Evolutionary conservation across 1,139 yeast genomes (phyloP).

Genomic region (Yamadazyma conglobata): DNA sequence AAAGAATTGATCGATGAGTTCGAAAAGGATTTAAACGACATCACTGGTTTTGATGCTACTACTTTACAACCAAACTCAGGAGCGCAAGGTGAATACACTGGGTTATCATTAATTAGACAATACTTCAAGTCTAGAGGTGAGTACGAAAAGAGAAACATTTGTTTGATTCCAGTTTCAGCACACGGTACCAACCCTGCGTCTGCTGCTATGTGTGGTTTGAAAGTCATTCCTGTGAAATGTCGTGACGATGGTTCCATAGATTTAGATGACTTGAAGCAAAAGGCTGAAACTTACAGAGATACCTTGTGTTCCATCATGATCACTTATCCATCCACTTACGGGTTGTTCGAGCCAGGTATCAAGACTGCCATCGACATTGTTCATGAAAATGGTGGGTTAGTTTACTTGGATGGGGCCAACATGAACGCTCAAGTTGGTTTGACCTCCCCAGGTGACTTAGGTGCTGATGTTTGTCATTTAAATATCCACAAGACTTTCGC

Average conservation of each 20-base stretch:
- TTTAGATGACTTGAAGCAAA: conserved; percentile 64
- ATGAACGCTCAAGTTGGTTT: conserved; percentile 99
- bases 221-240: conserved; percentile 91
- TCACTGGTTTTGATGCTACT: conserved; percentile 92
- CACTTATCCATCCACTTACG: conserved; percentile 96
- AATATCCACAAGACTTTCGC: conserved; percentile 97
- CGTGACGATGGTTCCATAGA: conserved; percentile 82
- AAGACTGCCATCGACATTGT: conserved; percentile 79
- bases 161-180: conserved; percentile 94
- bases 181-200: conserved; percentile 99
- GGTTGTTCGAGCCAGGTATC: conserved; percentile 91
- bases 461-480: conserved; percentile 98
- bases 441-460: conserved; percentile 95
- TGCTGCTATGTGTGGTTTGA: conserved; percentile 95
- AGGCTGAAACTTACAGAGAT: conserved; percentile 67
- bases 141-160: conserved; percentile 65
- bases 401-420: conserved; percentile 96
- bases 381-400: conserved; percentile 88
- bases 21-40: conserved; percentile 81
- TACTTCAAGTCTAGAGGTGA: conserved; percentile 75
- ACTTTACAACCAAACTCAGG: conserved; percentile 97
- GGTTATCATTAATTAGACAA: conserved; percentile 79
- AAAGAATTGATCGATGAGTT: conserved; percentile 68
- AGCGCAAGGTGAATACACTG: conserved; percentile 97
- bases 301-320: conserved; percentile 89